Conservation (phyloP, 1,139 yeast genomes). For the Saccharomyces pastorianus region DNA sequence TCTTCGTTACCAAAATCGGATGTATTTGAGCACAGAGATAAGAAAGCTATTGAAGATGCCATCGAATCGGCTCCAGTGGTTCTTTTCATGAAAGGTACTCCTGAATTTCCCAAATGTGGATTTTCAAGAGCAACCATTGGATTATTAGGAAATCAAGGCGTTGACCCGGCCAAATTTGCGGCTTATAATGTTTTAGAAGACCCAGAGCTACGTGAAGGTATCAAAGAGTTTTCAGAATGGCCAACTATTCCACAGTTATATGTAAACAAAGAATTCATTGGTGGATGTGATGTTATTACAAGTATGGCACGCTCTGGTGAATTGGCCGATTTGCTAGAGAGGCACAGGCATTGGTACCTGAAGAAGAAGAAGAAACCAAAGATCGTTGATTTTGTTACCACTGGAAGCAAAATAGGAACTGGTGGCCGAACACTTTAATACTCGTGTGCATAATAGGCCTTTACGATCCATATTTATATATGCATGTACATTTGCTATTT, state of each 20-base stretch:
- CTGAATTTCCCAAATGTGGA: conserved; percentile 97
- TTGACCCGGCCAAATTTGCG: conserved; percentile 91
- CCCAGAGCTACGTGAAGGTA: conserved; percentile 81
- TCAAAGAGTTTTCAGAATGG: conserved; percentile 93
- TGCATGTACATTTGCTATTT: background rate
- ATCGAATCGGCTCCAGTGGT: conserved; percentile 88
- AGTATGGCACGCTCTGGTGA: conserved; percentile 94
- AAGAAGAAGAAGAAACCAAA: conserved; percentile 39
- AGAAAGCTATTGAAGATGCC: conserved; percentile 76
- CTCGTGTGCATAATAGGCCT: background rate
- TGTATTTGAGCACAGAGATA: conserved; percentile 60
- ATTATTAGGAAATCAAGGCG: conserved; percentile 91
- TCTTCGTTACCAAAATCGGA: background rate
- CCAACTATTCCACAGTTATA: conserved; percentile 48
- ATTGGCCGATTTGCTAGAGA: conserved; percentile 74
- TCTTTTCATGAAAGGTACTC: conserved; percentile 92
- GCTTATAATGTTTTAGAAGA: conserved; percentile 96
- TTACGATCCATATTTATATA: background rate
- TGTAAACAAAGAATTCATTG: conserved; percentile 73
- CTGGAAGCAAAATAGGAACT: background rate
- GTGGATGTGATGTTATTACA: conserved; percentile 93
- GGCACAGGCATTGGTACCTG: conserved; percentile 73
- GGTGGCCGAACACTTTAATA: background rate
- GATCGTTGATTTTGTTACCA: background rate
- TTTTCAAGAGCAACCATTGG: conserved; percentile 93